Percentiles rank a stretch among this genome's conserved stretches.
These are phyloP conservation scores for Leucocoprinus leucothites DNA, from an alignment of 768 basidiomycete species.

Conservation along the genomic window DNA sequence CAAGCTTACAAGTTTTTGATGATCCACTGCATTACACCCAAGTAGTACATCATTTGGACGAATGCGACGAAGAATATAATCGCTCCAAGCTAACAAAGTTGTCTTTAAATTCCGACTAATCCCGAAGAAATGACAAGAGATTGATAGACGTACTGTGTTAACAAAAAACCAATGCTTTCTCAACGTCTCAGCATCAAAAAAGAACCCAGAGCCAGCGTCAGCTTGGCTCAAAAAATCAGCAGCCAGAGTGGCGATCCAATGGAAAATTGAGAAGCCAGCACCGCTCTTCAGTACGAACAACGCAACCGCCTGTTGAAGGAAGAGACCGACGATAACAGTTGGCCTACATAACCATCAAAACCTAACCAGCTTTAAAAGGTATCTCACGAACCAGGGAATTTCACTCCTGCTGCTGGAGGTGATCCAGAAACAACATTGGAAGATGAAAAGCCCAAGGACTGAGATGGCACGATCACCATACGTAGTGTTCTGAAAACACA, in stretches of 20 bases:
- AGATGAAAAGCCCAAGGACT: constrained; percentile 74
- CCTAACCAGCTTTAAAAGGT: neutral
- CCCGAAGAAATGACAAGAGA: neutral
- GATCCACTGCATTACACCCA: constrained; percentile 94
- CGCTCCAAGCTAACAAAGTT: constrained; percentile 47
- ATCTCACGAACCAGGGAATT: constrained; percentile 62
- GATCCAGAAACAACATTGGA: constrained; percentile 73
- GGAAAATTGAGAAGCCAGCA: constrained; percentile 83
- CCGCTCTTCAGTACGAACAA: constrained; percentile 84
- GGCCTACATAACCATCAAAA: constrained; percentile 44
- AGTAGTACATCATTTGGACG: constrained; percentile 87
- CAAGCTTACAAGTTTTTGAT: constrained; percentile 71
- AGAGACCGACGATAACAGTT: constrained; percentile 84
- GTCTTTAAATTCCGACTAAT: neutral
- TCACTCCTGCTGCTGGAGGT: constrained; percentile 59
- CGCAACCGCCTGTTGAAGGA: constrained; percentile 82
- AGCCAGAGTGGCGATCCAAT: constrained; percentile 77
- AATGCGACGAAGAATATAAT: constrained; percentile 96
- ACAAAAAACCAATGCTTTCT: constrained; percentile 83
- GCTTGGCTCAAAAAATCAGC: constrained; percentile 75
- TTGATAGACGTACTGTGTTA: constrained; percentile 50
- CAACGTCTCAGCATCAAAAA: constrained; percentile 70
- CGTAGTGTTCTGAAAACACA: constrained; percentile 35
- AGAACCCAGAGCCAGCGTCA: constrained; percentile 71
- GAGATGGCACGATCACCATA: constrained; percentile 82